Conservation (phyloP, 2,329 filamentous ascomycete genomes). For the Pleurostoma richardsiae region DNA sequence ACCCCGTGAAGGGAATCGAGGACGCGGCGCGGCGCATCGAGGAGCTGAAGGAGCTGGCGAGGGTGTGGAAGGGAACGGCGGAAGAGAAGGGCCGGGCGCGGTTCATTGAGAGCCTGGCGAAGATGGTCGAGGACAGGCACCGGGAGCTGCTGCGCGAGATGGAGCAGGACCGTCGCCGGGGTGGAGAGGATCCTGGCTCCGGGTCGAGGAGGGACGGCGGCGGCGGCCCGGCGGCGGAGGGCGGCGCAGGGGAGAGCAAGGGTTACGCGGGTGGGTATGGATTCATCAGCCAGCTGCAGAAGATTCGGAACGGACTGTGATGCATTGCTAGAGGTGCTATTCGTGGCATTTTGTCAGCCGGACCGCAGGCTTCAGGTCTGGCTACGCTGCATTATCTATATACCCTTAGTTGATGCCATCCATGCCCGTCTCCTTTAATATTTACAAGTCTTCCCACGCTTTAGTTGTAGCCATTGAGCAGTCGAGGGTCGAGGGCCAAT, state of each 20-base stretch:
- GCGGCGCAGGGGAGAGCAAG: conserved; percentile 28
- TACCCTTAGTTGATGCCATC: no score
- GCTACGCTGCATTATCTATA: no score
- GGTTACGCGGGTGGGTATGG: conserved; percentile 48
- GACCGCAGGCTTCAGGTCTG: no score
- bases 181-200: conserved; percentile 23
- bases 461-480: no score
- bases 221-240: conserved; percentile 18
- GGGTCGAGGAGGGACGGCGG: conserved; percentile 22
- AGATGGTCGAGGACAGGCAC: conserved; percentile 74
- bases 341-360: no score
- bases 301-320: conserved; percentile 49
- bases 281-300: conserved; percentile 58
- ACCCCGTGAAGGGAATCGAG: conserved; percentile 63
- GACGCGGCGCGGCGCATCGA: conserved; percentile 71
- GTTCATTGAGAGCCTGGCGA: conserved; percentile 77
- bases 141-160: conserved; percentile 47
- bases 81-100: conserved; percentile 82
- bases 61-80: conserved; percentile 92
- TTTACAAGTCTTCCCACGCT: no score
- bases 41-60: conserved; percentile 67
- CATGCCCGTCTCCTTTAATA: no score
- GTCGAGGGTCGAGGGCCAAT: no score
- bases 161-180: conserved; percentile 29
- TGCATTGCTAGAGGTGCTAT: no score